Evolutionary conservation across 2,329 filamentous ascomycete species (phyloP).

Genomic region (Leptodontidium sp.): DNA sequence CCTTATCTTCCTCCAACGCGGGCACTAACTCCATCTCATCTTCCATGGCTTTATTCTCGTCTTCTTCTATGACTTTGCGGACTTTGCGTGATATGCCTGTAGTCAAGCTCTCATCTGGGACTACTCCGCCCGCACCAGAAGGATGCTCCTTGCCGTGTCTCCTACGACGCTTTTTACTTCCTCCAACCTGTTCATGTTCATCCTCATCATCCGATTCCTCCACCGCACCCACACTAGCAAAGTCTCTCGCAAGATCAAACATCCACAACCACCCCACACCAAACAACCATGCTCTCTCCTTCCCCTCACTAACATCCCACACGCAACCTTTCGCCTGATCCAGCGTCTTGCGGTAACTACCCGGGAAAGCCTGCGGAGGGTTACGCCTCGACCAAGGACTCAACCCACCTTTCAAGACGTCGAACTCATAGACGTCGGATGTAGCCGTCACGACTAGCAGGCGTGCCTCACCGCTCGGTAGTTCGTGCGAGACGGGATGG

Average conservation of each 20-base stretch:
- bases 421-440: conserved; percentile 79
- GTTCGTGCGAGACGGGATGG: conserved; percentile 54
- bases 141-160: conserved; percentile 47
- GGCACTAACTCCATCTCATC: conserved; percentile 42
- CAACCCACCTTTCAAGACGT: conserved; percentile 78
- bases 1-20: conserved; percentile 28
- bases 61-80: conserved; percentile 50
- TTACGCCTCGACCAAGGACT: conserved; percentile 89
- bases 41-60: conserved; percentile 50
- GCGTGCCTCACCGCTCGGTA: conserved; percentile 60
- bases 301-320: conserved; percentile 72
- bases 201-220: conserved; percentile 40
- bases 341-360: conserved; percentile 75
- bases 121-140: conserved; percentile 63
- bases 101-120: conserved; percentile 48
- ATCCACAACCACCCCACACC: conserved; percentile 89
- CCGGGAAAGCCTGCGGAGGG: conserved; percentile 76
- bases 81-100: conserved; percentile 51
- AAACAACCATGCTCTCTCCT: conserved; percentile 84
- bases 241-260: conserved; percentile 82
- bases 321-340: conserved; percentile 85
- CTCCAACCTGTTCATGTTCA: conserved; percentile 44
- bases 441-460: conserved; percentile 69
- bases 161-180: conserved; percentile 39
- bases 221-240: conserved; percentile 51